Evolutionary conservation across 2,329 filamentous ascomycete genomes (phyloP).

Genomic region (Alternaria sp.): DNA sequence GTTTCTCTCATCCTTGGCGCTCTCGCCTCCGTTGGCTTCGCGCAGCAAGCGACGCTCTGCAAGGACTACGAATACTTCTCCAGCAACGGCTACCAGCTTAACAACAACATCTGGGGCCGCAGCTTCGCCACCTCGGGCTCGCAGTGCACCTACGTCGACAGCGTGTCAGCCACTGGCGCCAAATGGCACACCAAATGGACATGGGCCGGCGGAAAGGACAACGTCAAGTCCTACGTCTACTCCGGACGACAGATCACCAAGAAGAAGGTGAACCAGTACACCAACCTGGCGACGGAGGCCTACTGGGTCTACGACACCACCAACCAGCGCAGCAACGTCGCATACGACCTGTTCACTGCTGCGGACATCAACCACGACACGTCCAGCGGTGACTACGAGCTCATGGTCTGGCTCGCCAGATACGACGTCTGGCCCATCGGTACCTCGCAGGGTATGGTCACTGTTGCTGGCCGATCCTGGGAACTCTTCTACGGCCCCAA

Average conservation of each 20-base stretch:
- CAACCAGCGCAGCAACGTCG: constrained; percentile 29
- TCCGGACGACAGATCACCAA: constrained; percentile 25
- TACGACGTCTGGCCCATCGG: constrained; percentile 27
- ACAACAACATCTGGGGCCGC: constrained; percentile 36
- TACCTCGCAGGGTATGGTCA: constrained; percentile 33
- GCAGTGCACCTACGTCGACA: constrained; percentile 30
- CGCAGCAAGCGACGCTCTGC: constrained; percentile 21
- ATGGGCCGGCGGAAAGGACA: constrained; percentile 28
- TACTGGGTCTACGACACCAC: constrained; percentile 28
- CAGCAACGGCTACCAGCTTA: constrained; percentile 30
- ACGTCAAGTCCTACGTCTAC: constrained; percentile 35
- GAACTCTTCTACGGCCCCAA: constrained; percentile 66
- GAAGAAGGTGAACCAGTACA: constrained; percentile 25
- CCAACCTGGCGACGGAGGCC: constrained; percentile 25
- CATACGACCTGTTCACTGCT: constrained; percentile 36
- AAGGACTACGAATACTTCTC: constrained; percentile 26
- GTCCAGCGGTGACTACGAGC: constrained; percentile 34
- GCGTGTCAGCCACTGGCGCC: constrained; percentile 20
- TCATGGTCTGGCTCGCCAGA: constrained; percentile 34
- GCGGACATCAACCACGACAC: constrained; percentile 26
- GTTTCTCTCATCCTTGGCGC: constrained; percentile 9
- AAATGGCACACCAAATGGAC: constrained; percentile 26
- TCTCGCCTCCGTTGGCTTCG: constrained; percentile 3
- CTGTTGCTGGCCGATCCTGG: constrained; percentile 60
- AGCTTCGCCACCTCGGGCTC: constrained; percentile 16